Conservation (phyloP, 2,329 filamentous ascomycete genomes). For the Allantophomopsis lycopodina region DNA sequence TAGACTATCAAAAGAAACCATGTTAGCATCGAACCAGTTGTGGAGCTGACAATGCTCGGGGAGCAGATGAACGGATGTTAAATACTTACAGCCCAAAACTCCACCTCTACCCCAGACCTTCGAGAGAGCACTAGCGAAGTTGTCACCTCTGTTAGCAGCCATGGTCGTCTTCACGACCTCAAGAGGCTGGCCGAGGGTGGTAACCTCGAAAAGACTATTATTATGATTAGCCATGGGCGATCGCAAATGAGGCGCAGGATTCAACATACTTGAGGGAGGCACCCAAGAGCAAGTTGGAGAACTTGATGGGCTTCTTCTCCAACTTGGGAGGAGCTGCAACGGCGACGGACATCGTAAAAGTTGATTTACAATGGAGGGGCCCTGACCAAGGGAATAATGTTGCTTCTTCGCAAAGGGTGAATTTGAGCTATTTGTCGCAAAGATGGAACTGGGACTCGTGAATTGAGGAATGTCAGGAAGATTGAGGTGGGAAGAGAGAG, state of each 20-base stretch:
- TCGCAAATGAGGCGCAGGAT: no score
- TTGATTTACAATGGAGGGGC: slow-evolving; percentile 47
- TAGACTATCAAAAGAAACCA: slow-evolving; percentile 52
- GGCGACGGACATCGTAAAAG: slow-evolving; percentile 47
- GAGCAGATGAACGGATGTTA: slow-evolving; percentile 1
- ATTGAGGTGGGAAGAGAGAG: no score
- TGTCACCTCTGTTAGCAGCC: slow-evolving; percentile 89
- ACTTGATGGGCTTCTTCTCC: slow-evolving; percentile 99
- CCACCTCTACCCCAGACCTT: slow-evolving; percentile 93
- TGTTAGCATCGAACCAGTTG: background rate
- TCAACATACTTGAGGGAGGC: slow-evolving; percentile 4
- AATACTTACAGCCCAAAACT: slow-evolving; percentile 74
- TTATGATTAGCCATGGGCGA: no score
- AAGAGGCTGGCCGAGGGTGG: slow-evolving; percentile 60
- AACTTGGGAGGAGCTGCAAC: slow-evolving; percentile 41
- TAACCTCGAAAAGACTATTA: slow-evolving; percentile 29
- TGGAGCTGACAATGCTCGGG: background rate
- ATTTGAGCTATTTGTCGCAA: no score
- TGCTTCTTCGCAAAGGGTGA: slow-evolving; percentile 61
- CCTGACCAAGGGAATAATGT: slow-evolving; percentile 94
- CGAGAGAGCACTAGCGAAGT: slow-evolving; percentile 66
- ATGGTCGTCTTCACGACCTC: slow-evolving; percentile 99
- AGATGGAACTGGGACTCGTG: no score
- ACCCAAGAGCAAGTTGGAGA: slow-evolving; percentile 78
- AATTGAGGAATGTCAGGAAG: no score